Percentiles rank a stretch among this genome's conserved stretches.
These are phyloP conservation scores for Sporisorium iseilematis-ciliati DNA, from an alignment of 1,284 basidiomycete species.

Conservation along the genomic window DNA sequence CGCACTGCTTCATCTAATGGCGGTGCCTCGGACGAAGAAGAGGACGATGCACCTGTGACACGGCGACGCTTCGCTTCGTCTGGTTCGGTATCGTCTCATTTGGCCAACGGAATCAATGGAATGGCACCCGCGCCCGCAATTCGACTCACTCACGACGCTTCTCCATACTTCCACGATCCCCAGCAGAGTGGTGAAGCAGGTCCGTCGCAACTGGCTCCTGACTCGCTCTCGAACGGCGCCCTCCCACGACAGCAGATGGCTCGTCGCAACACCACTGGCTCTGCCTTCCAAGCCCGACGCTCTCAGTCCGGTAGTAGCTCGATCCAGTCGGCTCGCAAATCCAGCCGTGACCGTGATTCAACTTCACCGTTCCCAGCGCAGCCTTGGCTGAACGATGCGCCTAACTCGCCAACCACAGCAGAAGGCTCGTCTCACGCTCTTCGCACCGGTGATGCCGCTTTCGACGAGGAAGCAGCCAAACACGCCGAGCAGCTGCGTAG, in stretches of 20 bases:
- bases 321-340: slow-evolving; percentile 26
- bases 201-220: background rate
- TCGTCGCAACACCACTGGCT: slow-evolving; percentile 59
- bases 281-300: slow-evolving; percentile 38
- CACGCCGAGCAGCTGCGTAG: slow-evolving; percentile 63
- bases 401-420: slow-evolving; percentile 38
- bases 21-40: slow-evolving; percentile 23
- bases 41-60: slow-evolving; percentile 18
- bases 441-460: slow-evolving; percentile 61
- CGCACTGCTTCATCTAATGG: slow-evolving; percentile 45
- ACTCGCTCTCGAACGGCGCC: slow-evolving; percentile 9
- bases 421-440: slow-evolving; percentile 43
- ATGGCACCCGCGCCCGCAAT: slow-evolving; percentile 34
- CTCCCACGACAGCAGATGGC: slow-evolving; percentile 37
- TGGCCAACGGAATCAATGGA: slow-evolving; percentile 16
- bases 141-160: slow-evolving; percentile 45
- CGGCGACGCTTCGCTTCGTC: slow-evolving; percentile 28
- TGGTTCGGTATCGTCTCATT: slow-evolving; percentile 23
- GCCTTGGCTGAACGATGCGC: slow-evolving; percentile 30
- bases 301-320: slow-evolving; percentile 39
- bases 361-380: slow-evolving; percentile 23
- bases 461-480: slow-evolving; percentile 67
- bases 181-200: slow-evolving; percentile 17
- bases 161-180: slow-evolving; percentile 37
- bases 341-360: slow-evolving; percentile 47